Percentiles rank a stretch among this genome's conserved stretches.
Evolutionary conservation across 192 early-diverging fungal species (phyloP).

Genomic region (Neocallimastix lanati): DNA sequence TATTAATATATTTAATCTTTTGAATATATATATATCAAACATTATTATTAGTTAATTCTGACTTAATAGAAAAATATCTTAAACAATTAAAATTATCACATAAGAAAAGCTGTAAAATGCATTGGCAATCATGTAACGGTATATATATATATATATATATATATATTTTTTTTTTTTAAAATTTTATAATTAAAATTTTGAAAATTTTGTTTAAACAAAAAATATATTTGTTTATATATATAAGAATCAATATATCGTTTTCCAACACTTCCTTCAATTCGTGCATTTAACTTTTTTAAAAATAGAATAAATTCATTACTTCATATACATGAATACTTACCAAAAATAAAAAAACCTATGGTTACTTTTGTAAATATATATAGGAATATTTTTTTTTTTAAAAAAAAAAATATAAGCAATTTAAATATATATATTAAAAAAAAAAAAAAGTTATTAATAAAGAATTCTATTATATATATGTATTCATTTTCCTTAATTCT

Average conservation of each 20-base stretch:
- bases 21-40: no score
- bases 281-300: background rate
- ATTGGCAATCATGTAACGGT: background rate
- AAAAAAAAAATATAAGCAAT: no score
- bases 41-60: background rate
- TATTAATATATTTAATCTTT: no score
- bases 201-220: no score
- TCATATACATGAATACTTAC: background rate
- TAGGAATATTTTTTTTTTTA: no score
- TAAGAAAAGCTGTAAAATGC: background rate
- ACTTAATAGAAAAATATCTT: background rate
- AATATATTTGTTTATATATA: no score
- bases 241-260: background rate
- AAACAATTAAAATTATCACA: background rate
- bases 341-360: background rate
- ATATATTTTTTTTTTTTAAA: background rate
- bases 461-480: no score
- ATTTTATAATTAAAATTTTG: no score
- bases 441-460: no score
- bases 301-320: background rate
- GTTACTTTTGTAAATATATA: background rate
- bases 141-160: no score
- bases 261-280: background rate
- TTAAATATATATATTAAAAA: no score
- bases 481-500: no score